Evolutionary conservation across 345 rosid genomes (phyloP).

Genomic region (Pseudoturritis turrita): DNA sequence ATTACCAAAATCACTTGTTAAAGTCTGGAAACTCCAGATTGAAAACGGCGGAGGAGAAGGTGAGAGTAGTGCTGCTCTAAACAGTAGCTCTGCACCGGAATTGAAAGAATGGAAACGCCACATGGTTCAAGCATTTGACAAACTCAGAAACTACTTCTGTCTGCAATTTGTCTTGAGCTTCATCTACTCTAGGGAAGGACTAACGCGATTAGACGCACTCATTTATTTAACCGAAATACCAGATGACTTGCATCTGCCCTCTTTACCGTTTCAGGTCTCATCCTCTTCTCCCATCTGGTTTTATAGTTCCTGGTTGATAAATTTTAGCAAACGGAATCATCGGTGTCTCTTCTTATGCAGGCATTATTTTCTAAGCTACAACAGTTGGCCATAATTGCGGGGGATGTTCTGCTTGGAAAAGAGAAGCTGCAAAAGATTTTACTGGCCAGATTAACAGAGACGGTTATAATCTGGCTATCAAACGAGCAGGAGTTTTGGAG

Average conservation of each 20-base stretch:
- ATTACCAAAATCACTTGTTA: conserved; percentile 53
- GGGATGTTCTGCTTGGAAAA: conserved; percentile 84
- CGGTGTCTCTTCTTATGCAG: conserved; percentile 39
- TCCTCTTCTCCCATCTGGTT: neutral
- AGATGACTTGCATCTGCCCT: conserved; percentile 71
- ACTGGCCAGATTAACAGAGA: conserved; percentile 94
- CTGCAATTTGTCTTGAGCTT: conserved; percentile 90
- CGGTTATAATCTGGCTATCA: conserved; percentile 91
- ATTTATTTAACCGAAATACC: conserved; percentile 66
- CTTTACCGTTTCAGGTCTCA: conserved; percentile 91
- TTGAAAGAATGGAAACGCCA: conserved; percentile 89
- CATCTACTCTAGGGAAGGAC: conserved; percentile 92
- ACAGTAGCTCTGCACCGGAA: conserved; percentile 47
- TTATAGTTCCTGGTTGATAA: neutral
- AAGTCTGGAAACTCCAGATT: conserved; percentile 59
- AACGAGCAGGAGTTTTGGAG: conserved; percentile 96
- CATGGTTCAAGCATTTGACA: conserved; percentile 86
- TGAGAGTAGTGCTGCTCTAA: conserved; percentile 42
- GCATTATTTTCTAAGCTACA: conserved; percentile 93
- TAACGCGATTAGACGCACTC: conserved; percentile 67
- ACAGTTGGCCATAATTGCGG: conserved; percentile 91
- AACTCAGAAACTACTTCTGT: conserved; percentile 89
- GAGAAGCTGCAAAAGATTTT: conserved; percentile 88
- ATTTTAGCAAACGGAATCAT: neutral
- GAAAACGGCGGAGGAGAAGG: conserved; percentile 44